Evolutionary conservation across 768 basidiomycete genomes (phyloP).

Genomic region (Leccinellum albellum): DNA sequence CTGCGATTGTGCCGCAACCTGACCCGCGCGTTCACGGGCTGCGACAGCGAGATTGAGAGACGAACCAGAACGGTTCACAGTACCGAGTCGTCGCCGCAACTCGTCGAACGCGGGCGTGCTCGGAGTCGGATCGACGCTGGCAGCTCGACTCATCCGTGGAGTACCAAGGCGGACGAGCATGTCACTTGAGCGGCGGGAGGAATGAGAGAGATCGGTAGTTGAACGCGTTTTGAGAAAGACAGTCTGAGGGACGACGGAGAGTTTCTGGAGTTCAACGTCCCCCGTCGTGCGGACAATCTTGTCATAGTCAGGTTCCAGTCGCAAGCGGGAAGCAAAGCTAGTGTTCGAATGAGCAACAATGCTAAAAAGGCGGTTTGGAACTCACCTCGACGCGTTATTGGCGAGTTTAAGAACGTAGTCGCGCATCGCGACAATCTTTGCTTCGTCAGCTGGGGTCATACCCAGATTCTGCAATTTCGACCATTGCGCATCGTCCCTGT

Average conservation of each 20-base stretch:
- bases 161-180: conserved; percentile 47
- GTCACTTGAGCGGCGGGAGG: conserved; percentile 44
- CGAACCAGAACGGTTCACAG: conserved; percentile 67
- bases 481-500: conserved; percentile 75
- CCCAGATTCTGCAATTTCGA: conserved; percentile 82
- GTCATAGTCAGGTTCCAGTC: conserved; percentile 58
- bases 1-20: conserved; percentile 7
- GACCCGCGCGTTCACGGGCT: conserved; percentile 43
- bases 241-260: conserved; percentile 87
- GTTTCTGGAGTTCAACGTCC: conserved; percentile 77
- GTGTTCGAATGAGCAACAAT: conserved; percentile 2
- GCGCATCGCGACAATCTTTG: conserved; percentile 81
- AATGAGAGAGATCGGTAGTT: conserved; percentile 36
- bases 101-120: conserved; percentile 71
- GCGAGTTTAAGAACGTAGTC: conserved; percentile 87
- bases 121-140: conserved; percentile 44
- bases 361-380: not conserved
- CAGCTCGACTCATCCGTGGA: conserved; percentile 42
- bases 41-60: conserved; percentile 49
- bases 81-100: conserved; percentile 68
- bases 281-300: conserved; percentile 60
- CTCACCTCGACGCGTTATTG: conserved; percentile 70
- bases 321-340: conserved; percentile 67
- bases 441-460: conserved; percentile 78
- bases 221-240: conserved; percentile 67